A percentile compares a stretch with the other conserved stretches of the same genome.
These are phyloP conservation scores for Penicillium griseofulvum DNA, from an alignment of 2,329 filamentous ascomycete genomes.

Conservation along the genomic window DNA sequence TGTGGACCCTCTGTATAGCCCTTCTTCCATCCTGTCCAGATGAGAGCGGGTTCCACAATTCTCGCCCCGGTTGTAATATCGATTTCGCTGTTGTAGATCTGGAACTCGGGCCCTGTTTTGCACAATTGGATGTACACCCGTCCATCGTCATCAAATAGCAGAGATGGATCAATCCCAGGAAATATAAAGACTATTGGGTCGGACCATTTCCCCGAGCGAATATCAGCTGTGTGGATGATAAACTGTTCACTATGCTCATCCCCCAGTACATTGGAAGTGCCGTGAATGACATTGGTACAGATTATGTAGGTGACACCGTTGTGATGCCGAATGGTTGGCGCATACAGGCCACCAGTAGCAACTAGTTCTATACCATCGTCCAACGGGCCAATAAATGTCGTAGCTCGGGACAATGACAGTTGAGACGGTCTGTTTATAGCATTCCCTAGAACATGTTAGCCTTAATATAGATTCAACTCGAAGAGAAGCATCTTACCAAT, in stretches of 20 bases:
- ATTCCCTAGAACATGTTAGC: conserved; percentile 1
- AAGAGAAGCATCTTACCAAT: conserved; percentile 16
- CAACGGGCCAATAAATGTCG: conserved; percentile 1
- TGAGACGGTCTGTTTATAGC: conserved; percentile 30
- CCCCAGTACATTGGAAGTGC: conserved; percentile 14
- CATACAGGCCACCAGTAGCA: conserved; percentile 38
- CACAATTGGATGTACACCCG: conserved; percentile 29
- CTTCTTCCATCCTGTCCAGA: conserved; percentile 11
- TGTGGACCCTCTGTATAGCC: conserved; percentile 30
- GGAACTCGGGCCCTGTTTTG: conserved; percentile 4
- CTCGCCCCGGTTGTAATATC: conserved; percentile 6
- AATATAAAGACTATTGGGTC: conserved; percentile 42
- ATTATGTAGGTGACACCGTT: conserved; percentile 44
- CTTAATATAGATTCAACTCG: background rate
- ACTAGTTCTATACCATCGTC: conserved; percentile 8
- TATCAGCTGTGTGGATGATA: conserved; percentile 43
- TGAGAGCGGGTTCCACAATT: conserved; percentile 1
- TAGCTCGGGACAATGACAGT: conserved; percentile 32
- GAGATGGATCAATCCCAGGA: conserved; percentile 44
- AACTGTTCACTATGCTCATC: conserved; percentile 25
- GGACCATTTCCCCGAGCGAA: conserved; percentile 47
- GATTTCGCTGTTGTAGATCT: conserved; percentile 13
- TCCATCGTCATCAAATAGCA: conserved; percentile 44
- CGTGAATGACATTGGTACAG: conserved; percentile 28
- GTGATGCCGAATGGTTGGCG: conserved; percentile 42